A percentile compares a stretch with the other conserved stretches of the same genome.
Evolutionary conservation across 306 rosid genomes (phyloP).

Genomic region (Lablab purpureus): DNA sequence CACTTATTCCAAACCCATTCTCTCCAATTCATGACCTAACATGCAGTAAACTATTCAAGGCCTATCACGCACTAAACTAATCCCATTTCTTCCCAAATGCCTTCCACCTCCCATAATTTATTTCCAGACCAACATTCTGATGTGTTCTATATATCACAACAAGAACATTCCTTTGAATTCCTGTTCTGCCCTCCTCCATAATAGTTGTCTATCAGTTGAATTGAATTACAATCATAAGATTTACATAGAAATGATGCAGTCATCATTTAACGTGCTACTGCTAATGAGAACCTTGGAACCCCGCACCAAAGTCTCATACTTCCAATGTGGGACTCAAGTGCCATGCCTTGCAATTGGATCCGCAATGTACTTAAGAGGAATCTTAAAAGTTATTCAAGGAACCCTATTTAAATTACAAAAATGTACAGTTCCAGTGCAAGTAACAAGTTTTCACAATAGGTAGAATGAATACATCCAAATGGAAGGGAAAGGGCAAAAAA

Average conservation of each 20-base stretch:
- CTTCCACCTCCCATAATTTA: constrained; percentile 5
- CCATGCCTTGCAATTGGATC: neutral
- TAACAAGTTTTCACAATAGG: constrained; percentile 16
- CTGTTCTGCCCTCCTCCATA: constrained; percentile 3
- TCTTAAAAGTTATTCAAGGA: neutral
- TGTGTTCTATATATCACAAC: neutral
- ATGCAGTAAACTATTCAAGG: neutral
- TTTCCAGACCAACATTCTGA: neutral
- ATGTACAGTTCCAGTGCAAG: neutral
- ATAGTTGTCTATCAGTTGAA: constrained; percentile 3
- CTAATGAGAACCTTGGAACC: neutral
- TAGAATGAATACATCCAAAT: constrained; percentile 18
- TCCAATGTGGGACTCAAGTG: neutral
- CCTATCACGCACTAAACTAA: too few relatives aligned
- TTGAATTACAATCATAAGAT: neutral
- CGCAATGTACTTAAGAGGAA: neutral
- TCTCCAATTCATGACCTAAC: neutral
- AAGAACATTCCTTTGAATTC: constrained; percentile 4
- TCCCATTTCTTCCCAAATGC: neutral
- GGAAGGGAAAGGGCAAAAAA: constrained; percentile 4
- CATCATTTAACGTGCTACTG: neutral
- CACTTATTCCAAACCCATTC: neutral
- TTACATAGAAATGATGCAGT: constrained; percentile 16
- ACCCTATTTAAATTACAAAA: neutral
- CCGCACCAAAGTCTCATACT: neutral